Percentiles rank a stretch among this genome's conserved stretches.
These are phyloP conservation scores for Penicillium brevicompactum DNA, from an alignment of 2,329 filamentous ascomycete genomes.

Conservation along the genomic window DNA sequence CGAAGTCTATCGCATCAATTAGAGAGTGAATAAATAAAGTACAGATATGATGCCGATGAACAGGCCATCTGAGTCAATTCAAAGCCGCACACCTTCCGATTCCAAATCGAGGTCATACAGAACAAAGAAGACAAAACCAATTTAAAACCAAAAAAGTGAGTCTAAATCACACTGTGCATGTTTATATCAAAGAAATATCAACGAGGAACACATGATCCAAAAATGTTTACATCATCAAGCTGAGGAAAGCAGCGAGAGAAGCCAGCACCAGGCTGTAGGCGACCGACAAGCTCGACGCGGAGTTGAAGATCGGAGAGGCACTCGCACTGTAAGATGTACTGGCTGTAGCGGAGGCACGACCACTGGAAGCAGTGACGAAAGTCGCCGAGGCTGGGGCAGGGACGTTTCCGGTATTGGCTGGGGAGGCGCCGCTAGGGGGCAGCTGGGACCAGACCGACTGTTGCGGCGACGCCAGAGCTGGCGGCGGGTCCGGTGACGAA, in stretches of 20 bases:
- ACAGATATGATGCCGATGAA: constrained; percentile 5
- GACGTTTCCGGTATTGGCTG: constrained; percentile 20
- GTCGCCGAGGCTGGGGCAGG: constrained; percentile 23
- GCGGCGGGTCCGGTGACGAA: constrained; percentile 39
- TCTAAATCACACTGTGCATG: constrained; percentile 1
- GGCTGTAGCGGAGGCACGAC: constrained; percentile 1
- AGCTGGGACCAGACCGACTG: constrained; percentile 36
- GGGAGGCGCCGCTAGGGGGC: constrained; percentile 17
- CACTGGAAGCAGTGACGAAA: constrained; percentile 10
- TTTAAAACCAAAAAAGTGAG: neutral
- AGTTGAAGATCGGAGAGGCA: constrained; percentile 15
- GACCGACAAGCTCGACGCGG: constrained; percentile 12
- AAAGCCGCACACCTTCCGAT: neutral
- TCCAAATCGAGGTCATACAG: neutral
- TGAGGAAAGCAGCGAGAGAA: constrained; percentile 15
- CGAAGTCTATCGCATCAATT: constrained; percentile 12
- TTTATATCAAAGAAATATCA: constrained; percentile 1
- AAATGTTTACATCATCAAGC: constrained; percentile 12
- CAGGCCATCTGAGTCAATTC: constrained; percentile 4
- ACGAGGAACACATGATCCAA: neutral
- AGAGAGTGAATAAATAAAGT: constrained; percentile 16
- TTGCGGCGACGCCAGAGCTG: constrained; percentile 23
- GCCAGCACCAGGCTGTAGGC: constrained; percentile 14
- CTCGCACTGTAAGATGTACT: constrained; percentile 9
- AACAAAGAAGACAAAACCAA: neutral